Conservation (phyloP, 371 early-diverging fungal species). For the Mortierella sp. region DNA sequence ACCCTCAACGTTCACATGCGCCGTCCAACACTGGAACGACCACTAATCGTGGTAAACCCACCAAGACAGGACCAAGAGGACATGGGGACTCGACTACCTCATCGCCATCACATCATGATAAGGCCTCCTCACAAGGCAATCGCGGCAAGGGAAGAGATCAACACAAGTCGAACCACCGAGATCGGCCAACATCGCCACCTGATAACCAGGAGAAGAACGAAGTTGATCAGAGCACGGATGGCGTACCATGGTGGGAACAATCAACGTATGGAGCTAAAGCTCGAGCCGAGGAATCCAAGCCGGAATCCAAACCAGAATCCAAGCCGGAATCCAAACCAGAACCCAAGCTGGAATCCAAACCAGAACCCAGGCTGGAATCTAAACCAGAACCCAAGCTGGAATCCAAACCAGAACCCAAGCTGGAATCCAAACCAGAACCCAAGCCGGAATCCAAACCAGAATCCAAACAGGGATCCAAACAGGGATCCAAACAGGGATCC, state of each 20-base stretch:
- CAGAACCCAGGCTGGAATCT: too few relatives aligned
- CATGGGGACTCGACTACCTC: conserved; percentile 3
- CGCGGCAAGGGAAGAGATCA: conserved; percentile 43
- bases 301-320: too few relatives aligned
- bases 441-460: too few relatives aligned
- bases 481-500: too few relatives aligned
- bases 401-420: too few relatives aligned
- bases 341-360: neutral
- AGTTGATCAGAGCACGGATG: conserved; percentile 3
- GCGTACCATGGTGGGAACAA: conserved; percentile 50
- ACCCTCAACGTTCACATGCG: conserved; percentile 20
- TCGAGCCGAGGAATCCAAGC: neutral
- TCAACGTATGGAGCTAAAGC: conserved; percentile 36
- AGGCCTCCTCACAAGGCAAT: conserved; percentile 15
- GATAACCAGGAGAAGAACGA: conserved; percentile 5
- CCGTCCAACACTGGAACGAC: neutral
- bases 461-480: too few relatives aligned
- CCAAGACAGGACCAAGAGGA: conserved; percentile 11
- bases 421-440: too few relatives aligned
- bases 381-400: too few relatives aligned
- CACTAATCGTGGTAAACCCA: conserved; percentile 7
- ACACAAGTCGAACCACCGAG: conserved; percentile 30
- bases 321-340: neutral
- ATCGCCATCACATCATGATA: conserved; percentile 6
- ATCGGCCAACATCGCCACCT: conserved; percentile 1